phyloP scores from a whole-genome alignment of 306 rosid species.

The Luffa acutangula region DNA sequence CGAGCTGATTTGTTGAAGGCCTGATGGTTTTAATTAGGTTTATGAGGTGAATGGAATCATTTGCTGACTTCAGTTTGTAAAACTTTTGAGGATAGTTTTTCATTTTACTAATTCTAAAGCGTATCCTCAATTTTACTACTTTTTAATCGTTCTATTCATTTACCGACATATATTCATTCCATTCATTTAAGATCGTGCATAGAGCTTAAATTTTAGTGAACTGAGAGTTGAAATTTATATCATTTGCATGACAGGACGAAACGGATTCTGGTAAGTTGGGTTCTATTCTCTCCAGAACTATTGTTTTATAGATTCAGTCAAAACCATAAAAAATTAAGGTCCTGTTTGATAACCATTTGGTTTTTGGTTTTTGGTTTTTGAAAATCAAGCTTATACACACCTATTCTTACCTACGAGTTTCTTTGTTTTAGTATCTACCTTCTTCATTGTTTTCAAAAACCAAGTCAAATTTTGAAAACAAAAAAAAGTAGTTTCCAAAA shows the following conservation, averaged over 20 bases:
- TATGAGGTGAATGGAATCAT: background rate
- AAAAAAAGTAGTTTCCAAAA: too few species aligned
- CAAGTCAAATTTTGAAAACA: too few species aligned
- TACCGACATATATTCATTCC: background rate
- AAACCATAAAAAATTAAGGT: background rate
- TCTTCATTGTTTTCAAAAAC: too few species aligned
- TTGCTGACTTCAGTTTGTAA: constrained; percentile 2
- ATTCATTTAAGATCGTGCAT: background rate
- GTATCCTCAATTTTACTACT: background rate
- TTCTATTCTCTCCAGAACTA: background rate
- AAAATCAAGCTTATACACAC: too few species aligned
- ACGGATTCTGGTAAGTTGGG: background rate
- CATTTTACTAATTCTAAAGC: background rate
- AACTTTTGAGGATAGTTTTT: background rate
- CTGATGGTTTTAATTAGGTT: constrained; percentile 11
- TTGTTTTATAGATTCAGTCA: background rate
- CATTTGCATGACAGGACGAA: background rate
- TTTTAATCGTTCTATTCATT: background rate
- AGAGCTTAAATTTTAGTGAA: background rate
- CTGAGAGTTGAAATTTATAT: background rate
- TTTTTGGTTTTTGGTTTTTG: too few species aligned
- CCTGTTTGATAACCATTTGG: too few species aligned
- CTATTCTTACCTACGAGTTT: too few species aligned
- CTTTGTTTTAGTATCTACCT: too few species aligned
- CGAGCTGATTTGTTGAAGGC: constrained; percentile 38